Conservation (phyloP, 208 protist genomes). For the Wallacemonas sp. region DNA sequence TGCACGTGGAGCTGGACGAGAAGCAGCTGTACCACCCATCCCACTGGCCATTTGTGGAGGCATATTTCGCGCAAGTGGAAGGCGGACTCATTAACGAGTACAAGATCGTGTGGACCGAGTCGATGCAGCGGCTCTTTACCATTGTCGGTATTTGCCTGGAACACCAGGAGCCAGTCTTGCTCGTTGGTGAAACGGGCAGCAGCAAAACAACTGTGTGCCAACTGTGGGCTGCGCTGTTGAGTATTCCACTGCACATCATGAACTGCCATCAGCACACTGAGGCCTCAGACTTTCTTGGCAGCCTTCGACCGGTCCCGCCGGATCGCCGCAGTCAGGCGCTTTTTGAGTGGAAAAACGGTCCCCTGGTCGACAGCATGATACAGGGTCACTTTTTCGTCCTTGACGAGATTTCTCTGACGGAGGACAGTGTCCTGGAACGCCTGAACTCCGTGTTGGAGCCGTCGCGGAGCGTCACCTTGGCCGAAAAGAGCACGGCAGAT, state of each 20-base stretch:
- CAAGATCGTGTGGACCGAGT: slow-evolving; percentile 96
- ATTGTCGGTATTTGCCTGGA: slow-evolving; percentile 95
- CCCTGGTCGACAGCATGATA: slow-evolving; percentile 98
- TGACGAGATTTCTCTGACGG: slow-evolving; percentile 99
- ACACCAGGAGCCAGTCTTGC: slow-evolving; percentile 95
- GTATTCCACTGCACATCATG: slow-evolving; percentile 93
- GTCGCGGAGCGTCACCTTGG: slow-evolving; percentile 92
- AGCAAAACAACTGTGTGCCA: slow-evolving; percentile 99
- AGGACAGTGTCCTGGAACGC: slow-evolving; percentile 99
- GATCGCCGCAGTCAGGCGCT: slow-evolving; percentile 80
- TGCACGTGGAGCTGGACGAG: slow-evolving; percentile 72
- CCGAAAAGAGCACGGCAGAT: slow-evolving; percentile 96
- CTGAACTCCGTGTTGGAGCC: slow-evolving; percentile 99
- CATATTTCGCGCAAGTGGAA: slow-evolving; percentile 67
- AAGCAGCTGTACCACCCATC: slow-evolving; percentile 60
- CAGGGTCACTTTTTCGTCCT: slow-evolving; percentile 98
- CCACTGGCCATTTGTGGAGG: slow-evolving; percentile 83
- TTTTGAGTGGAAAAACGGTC: slow-evolving; percentile 99
- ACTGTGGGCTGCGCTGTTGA: slow-evolving; percentile 89
- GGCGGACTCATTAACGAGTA: slow-evolving; percentile 73
- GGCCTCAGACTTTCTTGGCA: slow-evolving; percentile 98
- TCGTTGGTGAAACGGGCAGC: slow-evolving; percentile 99
- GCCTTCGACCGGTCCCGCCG: slow-evolving; percentile 81
- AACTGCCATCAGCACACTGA: slow-evolving; percentile 99
- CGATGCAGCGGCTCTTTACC: slow-evolving; percentile 96